Evolutionary conservation across 441 rosid genomes (phyloP).

Genomic region (Populus hybrid): DNA sequence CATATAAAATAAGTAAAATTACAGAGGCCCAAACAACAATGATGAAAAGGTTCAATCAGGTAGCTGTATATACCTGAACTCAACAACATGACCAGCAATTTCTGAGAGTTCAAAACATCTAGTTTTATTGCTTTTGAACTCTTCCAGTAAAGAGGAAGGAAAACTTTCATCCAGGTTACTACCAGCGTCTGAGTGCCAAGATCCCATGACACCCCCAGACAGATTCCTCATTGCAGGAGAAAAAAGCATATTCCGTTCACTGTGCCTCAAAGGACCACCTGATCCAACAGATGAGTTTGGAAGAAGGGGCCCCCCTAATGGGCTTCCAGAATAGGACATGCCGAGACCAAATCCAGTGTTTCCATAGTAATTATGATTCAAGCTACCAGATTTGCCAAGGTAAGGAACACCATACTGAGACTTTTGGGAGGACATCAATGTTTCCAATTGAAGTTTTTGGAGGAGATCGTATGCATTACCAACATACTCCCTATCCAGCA

Average conservation of each 20-base stretch:
- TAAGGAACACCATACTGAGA: constrained; percentile 46
- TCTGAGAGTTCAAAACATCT: constrained; percentile 68
- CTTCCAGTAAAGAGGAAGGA: constrained; percentile 57
- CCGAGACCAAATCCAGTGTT: constrained; percentile 51
- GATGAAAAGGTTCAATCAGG: constrained; percentile 1
- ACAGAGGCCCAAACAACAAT: background rate
- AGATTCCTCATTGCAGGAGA: constrained; percentile 49
- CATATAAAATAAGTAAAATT: constrained; percentile 13
- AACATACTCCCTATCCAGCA: constrained; percentile 38
- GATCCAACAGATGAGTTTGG: constrained; percentile 51
- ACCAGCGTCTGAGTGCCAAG: constrained; percentile 54
- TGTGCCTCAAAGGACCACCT: constrained; percentile 50
- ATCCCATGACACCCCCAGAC: constrained; percentile 48
- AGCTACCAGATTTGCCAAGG: constrained; percentile 42
- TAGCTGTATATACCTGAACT: constrained; percentile 51
- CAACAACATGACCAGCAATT: constrained; percentile 71
- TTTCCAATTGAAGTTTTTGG: constrained; percentile 55
- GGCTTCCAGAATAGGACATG: constrained; percentile 55
- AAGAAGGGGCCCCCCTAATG: constrained; percentile 39
- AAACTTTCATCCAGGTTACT: constrained; percentile 49
- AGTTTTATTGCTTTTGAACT: constrained; percentile 69
- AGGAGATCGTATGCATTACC: constrained; percentile 56
- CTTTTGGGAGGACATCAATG: constrained; percentile 48
- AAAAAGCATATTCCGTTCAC: constrained; percentile 45
- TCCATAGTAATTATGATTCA: constrained; percentile 45